These are phyloP conservation scores for Blastobotrys chiropterorum DNA, from an alignment of 805 yeast species.

Conservation along the genomic window DNA sequence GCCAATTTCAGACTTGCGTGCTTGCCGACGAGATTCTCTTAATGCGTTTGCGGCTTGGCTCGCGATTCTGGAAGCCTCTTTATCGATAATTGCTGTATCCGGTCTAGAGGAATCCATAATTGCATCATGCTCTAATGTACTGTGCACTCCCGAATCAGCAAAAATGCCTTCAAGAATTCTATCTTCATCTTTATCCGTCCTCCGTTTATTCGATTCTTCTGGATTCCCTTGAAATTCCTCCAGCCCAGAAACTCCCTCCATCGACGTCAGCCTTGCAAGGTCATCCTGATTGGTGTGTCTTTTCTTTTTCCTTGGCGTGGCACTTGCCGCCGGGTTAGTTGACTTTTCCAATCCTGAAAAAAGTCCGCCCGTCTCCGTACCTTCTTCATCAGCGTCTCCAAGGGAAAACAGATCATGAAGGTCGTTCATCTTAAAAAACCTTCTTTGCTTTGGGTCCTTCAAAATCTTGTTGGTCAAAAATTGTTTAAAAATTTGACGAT, in stretches of 20 bases:
- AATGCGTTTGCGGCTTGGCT: slow-evolving; percentile 55
- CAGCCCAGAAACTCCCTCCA: slow-evolving; percentile 68
- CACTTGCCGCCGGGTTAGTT: background rate
- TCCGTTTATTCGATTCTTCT: slow-evolving; percentile 30
- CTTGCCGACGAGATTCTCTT: slow-evolving; percentile 49
- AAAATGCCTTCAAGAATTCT: slow-evolving; percentile 71
- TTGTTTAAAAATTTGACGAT: slow-evolving; percentile 93
- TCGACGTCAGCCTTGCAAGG: slow-evolving; percentile 52
- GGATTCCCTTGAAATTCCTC: slow-evolving; percentile 54
- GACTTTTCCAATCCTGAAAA: slow-evolving; percentile 41
- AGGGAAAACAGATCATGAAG: slow-evolving; percentile 82
- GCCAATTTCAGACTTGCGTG: slow-evolving; percentile 51
- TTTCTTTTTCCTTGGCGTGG: slow-evolving; percentile 4
- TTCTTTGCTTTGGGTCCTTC: slow-evolving; percentile 89
- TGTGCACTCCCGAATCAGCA: slow-evolving; percentile 63
- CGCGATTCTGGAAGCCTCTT: slow-evolving; percentile 57
- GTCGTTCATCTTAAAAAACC: slow-evolving; percentile 90
- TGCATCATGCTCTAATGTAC: slow-evolving; percentile 73
- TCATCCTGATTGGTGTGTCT: slow-evolving; percentile 51
- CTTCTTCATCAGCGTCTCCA: slow-evolving; percentile 55
- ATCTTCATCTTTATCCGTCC: slow-evolving; percentile 37
- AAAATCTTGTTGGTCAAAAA: slow-evolving; percentile 86
- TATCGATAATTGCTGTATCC: slow-evolving; percentile 49
- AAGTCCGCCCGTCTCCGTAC: slow-evolving; percentile 63
- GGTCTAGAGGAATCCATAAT: slow-evolving; percentile 53